phyloP scores from a whole-genome alignment of 2,329 filamentous ascomycete genomes.

The Curvularia lunata region DNA sequence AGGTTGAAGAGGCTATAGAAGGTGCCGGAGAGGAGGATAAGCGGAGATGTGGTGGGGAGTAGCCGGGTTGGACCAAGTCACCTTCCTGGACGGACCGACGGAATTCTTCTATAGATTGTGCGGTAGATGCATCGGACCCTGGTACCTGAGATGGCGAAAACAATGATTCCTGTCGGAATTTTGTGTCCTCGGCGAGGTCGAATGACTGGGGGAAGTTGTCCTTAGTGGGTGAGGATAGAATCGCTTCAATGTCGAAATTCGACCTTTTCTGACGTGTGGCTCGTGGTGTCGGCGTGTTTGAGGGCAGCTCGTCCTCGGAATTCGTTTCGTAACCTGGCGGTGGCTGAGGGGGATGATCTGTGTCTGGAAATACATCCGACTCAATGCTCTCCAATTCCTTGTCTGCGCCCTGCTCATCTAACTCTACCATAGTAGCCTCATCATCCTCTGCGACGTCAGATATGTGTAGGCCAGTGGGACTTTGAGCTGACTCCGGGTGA shows the following conservation, averaged over 20 bases:
- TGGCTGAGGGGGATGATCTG: constrained; percentile 1
- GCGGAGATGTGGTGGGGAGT: constrained; percentile 12
- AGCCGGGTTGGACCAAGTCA: constrained; percentile 4
- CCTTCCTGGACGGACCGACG: constrained; percentile 37
- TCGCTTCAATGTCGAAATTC: constrained; percentile 45
- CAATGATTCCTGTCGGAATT: constrained; percentile 2
- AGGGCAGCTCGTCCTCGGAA: constrained; percentile 23
- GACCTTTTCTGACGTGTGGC: constrained; percentile 24
- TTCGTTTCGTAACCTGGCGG: constrained; percentile 8
- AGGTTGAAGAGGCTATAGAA: constrained; percentile 17
- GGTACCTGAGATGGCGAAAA: constrained; percentile 24
- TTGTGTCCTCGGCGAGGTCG: constrained; percentile 8
- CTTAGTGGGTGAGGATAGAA: constrained; percentile 40
- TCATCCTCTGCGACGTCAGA: constrained; percentile 1
- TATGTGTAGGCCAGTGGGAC: constrained; percentile 13
- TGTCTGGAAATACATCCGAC: constrained; percentile 18
- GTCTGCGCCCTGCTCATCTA: constrained; percentile 2
- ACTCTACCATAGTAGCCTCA: constrained; percentile 2
- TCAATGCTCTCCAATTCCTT: constrained; percentile 22
- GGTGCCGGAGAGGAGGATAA: constrained; percentile 24
- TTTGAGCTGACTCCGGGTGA: constrained; percentile 8
- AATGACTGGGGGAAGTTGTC: constrained; percentile 18
- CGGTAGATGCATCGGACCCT: constrained; percentile 38
- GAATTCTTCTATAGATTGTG: constrained; percentile 45
- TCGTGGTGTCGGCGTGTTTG: constrained; percentile 40